phyloP scores from a whole-genome alignment of 2,329 filamentous ascomycete species.

The Xylariaceae sp. region DNA sequence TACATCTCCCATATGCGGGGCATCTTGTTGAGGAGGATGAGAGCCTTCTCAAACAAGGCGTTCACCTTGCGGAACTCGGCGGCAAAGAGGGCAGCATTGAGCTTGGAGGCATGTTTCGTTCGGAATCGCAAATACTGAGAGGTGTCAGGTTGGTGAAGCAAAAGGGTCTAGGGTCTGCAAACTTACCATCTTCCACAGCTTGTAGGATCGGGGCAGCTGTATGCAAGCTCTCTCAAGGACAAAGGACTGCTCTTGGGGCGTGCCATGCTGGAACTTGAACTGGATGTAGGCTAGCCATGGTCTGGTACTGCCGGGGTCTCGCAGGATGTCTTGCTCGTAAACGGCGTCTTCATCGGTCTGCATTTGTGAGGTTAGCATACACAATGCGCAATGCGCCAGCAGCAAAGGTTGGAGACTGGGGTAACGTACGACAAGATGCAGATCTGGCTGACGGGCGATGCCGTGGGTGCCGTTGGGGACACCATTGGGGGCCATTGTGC shows the following conservation, averaged over 20 bases:
- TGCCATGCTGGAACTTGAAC: conserved; percentile 86
- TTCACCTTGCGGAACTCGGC: conserved; percentile 92
- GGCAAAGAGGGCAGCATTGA: conserved; percentile 78
- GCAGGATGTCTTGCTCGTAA: conserved; percentile 93
- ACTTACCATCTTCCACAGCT: conserved; percentile 89
- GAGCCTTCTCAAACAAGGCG: conserved; percentile 84
- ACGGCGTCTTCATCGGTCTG: conserved; percentile 84
- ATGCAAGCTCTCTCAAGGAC: conserved; percentile 88
- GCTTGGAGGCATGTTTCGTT: conserved; percentile 73
- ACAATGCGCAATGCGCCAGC: conserved; percentile 4
- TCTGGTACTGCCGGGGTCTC: conserved; percentile 80
- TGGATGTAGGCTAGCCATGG: conserved; percentile 95
- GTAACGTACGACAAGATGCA: conserved; percentile 46
- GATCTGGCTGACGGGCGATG: conserved; percentile 40
- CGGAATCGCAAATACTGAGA: conserved; percentile 79
- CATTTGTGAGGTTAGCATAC: conserved; percentile 8
- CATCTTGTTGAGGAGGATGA: conserved; percentile 98
- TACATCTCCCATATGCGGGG: conserved; percentile 98
- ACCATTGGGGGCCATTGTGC: conserved; percentile 32
- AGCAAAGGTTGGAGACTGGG: background rate
- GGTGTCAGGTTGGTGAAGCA: conserved; percentile 8
- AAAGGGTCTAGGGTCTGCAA: conserved; percentile 16
- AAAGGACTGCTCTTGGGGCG: conserved; percentile 77
- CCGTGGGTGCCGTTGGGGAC: conserved; percentile 28
- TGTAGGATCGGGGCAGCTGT: conserved; percentile 91